A percentile compares a stretch with the other conserved stretches of the same genome.
Conservation (phyloP, 495 filamentous ascomycete species). For the Penicillium flavigenum region DNA sequence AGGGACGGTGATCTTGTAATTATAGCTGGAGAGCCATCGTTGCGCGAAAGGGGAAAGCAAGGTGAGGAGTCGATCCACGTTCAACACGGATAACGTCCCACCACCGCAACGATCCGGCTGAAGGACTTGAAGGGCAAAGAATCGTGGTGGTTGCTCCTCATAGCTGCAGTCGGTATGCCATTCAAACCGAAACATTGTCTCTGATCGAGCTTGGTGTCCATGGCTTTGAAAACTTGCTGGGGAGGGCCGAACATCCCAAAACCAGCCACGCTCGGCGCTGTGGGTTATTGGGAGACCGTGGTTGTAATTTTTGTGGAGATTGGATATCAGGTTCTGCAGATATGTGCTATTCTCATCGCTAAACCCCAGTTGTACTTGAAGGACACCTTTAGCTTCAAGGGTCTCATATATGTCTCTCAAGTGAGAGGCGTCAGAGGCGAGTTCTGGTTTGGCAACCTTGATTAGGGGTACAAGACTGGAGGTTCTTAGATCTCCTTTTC, state of each 20-base stretch:
- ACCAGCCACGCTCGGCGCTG: constrained; percentile 34
- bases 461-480: not conserved
- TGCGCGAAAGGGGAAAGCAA: constrained; percentile 22
- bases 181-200: constrained; percentile 35
- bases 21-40: constrained; percentile 18
- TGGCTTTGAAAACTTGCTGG: constrained; percentile 13
- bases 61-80: constrained; percentile 20
- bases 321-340: constrained; percentile 28
- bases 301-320: constrained; percentile 26
- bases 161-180: constrained; percentile 50
- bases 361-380: constrained; percentile 31
- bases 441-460: not conserved
- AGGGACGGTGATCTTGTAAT: constrained; percentile 34
- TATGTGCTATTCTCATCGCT: constrained; percentile 28
- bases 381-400: constrained; percentile 17
- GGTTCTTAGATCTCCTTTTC: not conserved
- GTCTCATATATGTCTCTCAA: not conserved
- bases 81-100: constrained; percentile 37
- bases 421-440: not conserved
- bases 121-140: constrained; percentile 43
- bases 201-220: constrained; percentile 33
- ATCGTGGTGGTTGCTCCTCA: constrained; percentile 34
- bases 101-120: constrained; percentile 38
- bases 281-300: constrained; percentile 39
- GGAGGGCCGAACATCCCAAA: constrained; percentile 38